Percentiles rank a stretch among this genome's conserved stretches.
phyloP scores from a whole-genome alignment of 768 basidiomycete species.

The Tylopilus vinaceipallidus region DNA sequence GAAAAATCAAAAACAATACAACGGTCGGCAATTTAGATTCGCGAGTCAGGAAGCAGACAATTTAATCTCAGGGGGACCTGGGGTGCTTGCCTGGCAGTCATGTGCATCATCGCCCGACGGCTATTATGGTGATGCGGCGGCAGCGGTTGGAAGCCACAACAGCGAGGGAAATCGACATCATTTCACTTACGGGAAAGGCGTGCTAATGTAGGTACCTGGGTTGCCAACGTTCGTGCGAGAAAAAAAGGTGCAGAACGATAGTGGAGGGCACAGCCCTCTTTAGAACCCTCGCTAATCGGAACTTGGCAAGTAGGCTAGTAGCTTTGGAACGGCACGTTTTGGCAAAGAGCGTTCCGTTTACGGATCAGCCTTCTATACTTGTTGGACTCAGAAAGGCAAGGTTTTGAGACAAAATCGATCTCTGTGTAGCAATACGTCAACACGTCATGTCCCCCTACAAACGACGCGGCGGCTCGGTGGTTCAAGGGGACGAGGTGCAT shows the following conservation, averaged over 20 bases:
- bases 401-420: constrained; percentile 11
- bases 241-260: constrained; percentile 9
- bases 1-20: constrained; percentile 15
- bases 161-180: constrained; percentile 15
- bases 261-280: constrained; percentile 6
- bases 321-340: constrained; percentile 7
- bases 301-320: constrained; percentile 1
- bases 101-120: constrained; percentile 9
- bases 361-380: constrained; percentile 11
- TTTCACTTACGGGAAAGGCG: constrained; percentile 16
- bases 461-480: constrained; percentile 15
- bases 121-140: constrained; percentile 16
- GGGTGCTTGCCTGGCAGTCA: constrained; percentile 2
- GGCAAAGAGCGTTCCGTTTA: background rate
- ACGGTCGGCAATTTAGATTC: constrained; percentile 20
- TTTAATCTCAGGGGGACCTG: constrained; percentile 20
- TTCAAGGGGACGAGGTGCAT: constrained; percentile 6
- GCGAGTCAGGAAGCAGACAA: constrained; percentile 5
- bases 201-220: constrained; percentile 13
- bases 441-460: constrained; percentile 26
- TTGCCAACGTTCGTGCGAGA: constrained; percentile 20
- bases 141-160: constrained; percentile 12
- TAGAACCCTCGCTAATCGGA: constrained; percentile 15
- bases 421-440: constrained; percentile 16
- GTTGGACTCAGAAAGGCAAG: constrained; percentile 5